Evolutionary conservation across 768 basidiomycete species (phyloP).

Genomic region (Lactarius indigo): DNA sequence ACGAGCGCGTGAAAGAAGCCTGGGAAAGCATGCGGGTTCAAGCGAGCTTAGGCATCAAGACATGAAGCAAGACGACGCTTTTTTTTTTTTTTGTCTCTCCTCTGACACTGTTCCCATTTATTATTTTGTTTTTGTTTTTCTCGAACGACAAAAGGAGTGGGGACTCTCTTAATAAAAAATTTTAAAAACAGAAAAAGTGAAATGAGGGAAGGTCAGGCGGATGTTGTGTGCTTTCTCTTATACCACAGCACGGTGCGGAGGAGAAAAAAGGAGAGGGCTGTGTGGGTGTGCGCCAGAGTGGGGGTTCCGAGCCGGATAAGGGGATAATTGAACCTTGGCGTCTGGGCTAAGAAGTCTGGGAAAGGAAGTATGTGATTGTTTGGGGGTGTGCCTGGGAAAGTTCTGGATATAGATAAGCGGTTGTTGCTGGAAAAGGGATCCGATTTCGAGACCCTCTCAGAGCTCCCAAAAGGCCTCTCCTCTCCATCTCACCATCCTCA

Average conservation of each 20-base stretch:
- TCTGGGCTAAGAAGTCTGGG: slow-evolving; percentile 26
- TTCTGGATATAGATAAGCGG: slow-evolving; percentile 30
- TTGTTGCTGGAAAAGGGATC: slow-evolving; percentile 29
- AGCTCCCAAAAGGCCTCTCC: slow-evolving; percentile 25
- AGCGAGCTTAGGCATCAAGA: slow-evolving; percentile 8
- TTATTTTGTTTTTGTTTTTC: neutral
- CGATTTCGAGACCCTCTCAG: slow-evolving; percentile 26
- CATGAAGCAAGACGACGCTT: slow-evolving; percentile 13
- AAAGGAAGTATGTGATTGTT: slow-evolving; percentile 27
- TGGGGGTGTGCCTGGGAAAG: slow-evolving; percentile 28
- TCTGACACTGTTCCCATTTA: slow-evolving; percentile 4
- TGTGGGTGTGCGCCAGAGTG: slow-evolving; percentile 4
- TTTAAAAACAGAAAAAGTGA: slow-evolving; percentile 2
- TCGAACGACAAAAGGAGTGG: slow-evolving; percentile 6
- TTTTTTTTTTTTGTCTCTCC: slow-evolving; percentile 6
- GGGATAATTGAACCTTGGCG: slow-evolving; percentile 25
- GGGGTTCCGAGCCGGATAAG: slow-evolving; percentile 19
- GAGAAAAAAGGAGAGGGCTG: slow-evolving; percentile 2
- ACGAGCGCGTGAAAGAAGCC: slow-evolving; percentile 24
- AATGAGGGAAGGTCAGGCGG: neutral
- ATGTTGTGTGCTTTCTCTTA: neutral
- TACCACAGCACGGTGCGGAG: slow-evolving; percentile 18
- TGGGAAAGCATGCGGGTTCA: slow-evolving; percentile 20
- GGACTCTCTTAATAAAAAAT: neutral
- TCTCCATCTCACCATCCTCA: slow-evolving; percentile 22